Evolutionary conservation across 148 eudicot species (phyloP).

Genomic region (Oxyria digyna): DNA sequence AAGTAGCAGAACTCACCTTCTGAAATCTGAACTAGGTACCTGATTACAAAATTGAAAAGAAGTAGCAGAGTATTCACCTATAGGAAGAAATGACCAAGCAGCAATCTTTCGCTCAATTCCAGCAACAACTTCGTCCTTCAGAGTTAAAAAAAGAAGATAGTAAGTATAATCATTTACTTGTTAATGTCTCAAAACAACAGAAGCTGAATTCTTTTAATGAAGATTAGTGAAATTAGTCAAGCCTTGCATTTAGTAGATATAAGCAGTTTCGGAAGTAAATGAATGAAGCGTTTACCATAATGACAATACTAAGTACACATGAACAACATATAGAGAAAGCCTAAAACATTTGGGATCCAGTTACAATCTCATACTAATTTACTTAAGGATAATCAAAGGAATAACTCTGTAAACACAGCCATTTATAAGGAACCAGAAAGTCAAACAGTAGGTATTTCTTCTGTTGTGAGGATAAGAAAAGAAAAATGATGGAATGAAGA

Average conservation of each 20-base stretch:
- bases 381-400: background rate
- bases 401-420: background rate
- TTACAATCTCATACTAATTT: background rate
- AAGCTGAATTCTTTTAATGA: background rate
- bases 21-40: background rate
- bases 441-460: background rate
- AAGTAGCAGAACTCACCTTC: no score
- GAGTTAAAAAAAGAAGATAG: background rate
- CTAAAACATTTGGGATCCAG: background rate
- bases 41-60: background rate
- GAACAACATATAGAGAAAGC: background rate
- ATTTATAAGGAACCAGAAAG: background rate
- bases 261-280: background rate
- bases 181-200: background rate
- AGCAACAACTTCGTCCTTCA: constrained; percentile 69
- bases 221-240: background rate
- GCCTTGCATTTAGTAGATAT: background rate
- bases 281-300: background rate
- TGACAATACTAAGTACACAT: background rate
- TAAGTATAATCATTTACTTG: background rate
- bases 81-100: constrained; percentile 88
- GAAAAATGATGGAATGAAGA: background rate
- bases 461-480: background rate
- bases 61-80: constrained; percentile 28
- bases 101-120: constrained; percentile 71